A percentile compares a stretch with the other conserved stretches of the same genome.
Conservation (phyloP, 1,284 basidiomycete genomes). For the Pyrrhoderma lamaoense region DNA sequence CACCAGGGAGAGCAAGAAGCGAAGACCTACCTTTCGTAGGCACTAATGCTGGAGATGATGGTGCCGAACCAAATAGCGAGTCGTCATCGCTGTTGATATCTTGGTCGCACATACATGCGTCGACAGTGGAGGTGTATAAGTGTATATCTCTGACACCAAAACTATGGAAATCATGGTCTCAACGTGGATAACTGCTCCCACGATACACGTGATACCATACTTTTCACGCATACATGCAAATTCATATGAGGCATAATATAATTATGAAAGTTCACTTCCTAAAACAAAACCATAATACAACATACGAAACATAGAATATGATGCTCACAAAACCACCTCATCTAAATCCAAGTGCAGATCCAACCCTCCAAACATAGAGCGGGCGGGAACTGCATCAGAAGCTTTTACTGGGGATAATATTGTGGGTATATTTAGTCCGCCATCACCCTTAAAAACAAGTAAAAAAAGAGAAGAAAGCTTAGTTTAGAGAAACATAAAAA, state of each 20-base stretch:
- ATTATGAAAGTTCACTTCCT: not conserved
- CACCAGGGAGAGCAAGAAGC: slow-evolving; percentile 48
- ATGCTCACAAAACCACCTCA: slow-evolving; percentile 14
- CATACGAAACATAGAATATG: not conserved
- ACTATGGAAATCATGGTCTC: not conserved
- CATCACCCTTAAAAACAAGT: slow-evolving; percentile 29
- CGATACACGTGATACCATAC: too few species aligned
- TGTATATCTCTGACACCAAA: not conserved
- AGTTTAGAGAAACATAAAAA: not conserved
- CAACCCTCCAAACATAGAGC: slow-evolving; percentile 31
- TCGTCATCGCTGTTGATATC: slow-evolving; percentile 43
- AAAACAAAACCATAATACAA: not conserved
- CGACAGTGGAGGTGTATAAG: slow-evolving; percentile 11
- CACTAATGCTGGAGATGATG: slow-evolving; percentile 44
- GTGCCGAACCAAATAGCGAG: slow-evolving; percentile 76
- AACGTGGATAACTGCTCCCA: not conserved
- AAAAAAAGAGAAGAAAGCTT: slow-evolving; percentile 3
- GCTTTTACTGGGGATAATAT: slow-evolving; percentile 56
- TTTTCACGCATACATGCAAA: too few species aligned
- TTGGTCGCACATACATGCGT: slow-evolving; percentile 19
- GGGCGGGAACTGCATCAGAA: slow-evolving; percentile 39
- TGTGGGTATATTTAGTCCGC: slow-evolving; percentile 51
- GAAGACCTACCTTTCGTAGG: slow-evolving; percentile 63
- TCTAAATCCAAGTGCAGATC: slow-evolving; percentile 14
- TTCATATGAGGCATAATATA: too few species aligned